phyloP scores from a whole-genome alignment of 495 filamentous ascomycete genomes.

The Glonium stellatum region DNA sequence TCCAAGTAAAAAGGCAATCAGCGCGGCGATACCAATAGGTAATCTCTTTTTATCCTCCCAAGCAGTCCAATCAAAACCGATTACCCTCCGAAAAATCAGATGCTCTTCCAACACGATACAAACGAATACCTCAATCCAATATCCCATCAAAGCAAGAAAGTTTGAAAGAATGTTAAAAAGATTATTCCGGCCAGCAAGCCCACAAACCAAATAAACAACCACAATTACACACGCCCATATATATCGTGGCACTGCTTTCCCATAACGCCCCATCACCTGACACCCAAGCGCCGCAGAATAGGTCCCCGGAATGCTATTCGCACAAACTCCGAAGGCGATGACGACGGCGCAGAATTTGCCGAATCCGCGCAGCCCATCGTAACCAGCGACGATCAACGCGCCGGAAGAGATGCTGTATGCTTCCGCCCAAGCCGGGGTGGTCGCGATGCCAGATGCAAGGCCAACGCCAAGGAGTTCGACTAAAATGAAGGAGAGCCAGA shows the following conservation, averaged over 20 bases:
- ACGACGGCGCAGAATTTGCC: conserved; percentile 30
- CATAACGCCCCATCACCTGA: conserved; percentile 19
- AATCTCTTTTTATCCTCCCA: conserved; percentile 56
- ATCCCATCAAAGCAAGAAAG: conserved; percentile 68
- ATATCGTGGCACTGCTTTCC: conserved; percentile 42
- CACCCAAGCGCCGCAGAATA: conserved; percentile 24
- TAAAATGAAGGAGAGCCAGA: conserved; percentile 13
- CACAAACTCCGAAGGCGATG: conserved; percentile 21
- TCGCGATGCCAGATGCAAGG: conserved; percentile 21
- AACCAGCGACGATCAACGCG: conserved; percentile 28
- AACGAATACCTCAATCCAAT: conserved; percentile 54
- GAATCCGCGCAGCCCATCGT: conserved; percentile 16
- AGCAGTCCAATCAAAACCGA: conserved; percentile 50
- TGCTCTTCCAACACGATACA: conserved; percentile 48
- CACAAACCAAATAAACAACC: conserved; percentile 57
- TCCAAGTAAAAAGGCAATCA: conserved; percentile 57
- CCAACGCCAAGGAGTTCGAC: conserved; percentile 28
- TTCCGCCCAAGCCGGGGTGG: conserved; percentile 20
- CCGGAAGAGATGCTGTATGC: conserved; percentile 24
- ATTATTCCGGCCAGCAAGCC: conserved; percentile 54
- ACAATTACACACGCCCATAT: conserved; percentile 57
- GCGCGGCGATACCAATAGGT: conserved; percentile 56
- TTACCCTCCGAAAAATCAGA: conserved; percentile 49
- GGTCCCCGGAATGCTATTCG: conserved; percentile 25
- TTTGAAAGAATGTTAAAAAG: conserved; percentile 62